Conservation (phyloP, 1,284 basidiomycete genomes). For the Xanthoconium separans region DNA sequence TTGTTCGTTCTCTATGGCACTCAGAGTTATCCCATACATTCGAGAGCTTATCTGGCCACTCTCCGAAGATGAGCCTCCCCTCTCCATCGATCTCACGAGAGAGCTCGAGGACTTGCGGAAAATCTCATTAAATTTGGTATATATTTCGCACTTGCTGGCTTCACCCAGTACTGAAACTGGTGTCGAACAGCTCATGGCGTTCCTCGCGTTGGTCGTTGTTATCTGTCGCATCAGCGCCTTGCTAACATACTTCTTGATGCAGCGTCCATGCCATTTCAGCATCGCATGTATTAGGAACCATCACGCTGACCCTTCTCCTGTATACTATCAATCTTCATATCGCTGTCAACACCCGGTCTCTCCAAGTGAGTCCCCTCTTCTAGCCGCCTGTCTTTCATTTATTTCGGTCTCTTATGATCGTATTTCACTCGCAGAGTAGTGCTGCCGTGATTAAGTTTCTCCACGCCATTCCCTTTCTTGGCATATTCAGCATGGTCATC, state of each 20-base stretch:
- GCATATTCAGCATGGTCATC: slow-evolving; percentile 24
- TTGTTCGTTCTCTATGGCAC: slow-evolving; percentile 12
- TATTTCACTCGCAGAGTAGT: slow-evolving; percentile 9
- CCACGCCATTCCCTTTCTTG: slow-evolving; percentile 28
- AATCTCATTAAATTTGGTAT: slow-evolving; percentile 24
- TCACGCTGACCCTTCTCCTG: slow-evolving; percentile 28
- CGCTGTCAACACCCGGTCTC: slow-evolving; percentile 12
- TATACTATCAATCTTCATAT: slow-evolving; percentile 33
- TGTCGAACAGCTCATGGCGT: slow-evolving; percentile 23
- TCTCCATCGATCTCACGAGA: slow-evolving; percentile 17
- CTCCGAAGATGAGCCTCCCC: not conserved
- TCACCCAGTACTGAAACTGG: not conserved
- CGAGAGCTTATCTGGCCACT: slow-evolving; percentile 1
- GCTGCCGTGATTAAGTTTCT: slow-evolving; percentile 21
- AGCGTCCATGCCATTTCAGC: slow-evolving; percentile 26
- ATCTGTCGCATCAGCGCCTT: not conserved
- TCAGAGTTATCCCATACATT: not conserved
- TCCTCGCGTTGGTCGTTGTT: slow-evolving; percentile 25
- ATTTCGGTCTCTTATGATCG: not conserved
- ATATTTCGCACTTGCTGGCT: not conserved
- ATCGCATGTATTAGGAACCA: slow-evolving; percentile 17
- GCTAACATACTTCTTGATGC: not conserved
- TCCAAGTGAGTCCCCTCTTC: slow-evolving; percentile 16
- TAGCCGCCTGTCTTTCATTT: not conserved
- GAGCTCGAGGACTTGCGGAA: slow-evolving; percentile 27